Evolutionary conservation across 2,329 filamentous ascomycete genomes (phyloP).

Genomic region (Trichophyton rubrum): DNA sequence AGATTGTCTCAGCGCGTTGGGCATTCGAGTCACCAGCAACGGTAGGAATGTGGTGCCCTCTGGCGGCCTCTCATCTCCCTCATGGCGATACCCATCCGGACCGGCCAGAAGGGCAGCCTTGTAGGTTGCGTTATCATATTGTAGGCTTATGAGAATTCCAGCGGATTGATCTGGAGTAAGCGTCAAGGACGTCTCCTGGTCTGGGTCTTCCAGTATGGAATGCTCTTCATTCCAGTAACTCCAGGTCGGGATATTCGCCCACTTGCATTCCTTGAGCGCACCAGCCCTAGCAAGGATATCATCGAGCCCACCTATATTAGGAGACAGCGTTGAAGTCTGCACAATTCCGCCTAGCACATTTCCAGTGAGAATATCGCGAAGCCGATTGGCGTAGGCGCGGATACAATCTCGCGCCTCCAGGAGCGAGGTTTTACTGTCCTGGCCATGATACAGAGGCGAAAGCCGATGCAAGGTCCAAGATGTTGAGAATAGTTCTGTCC

Average conservation of each 20-base stretch:
- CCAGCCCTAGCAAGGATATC: conserved; percentile 35
- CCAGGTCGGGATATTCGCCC: conserved; percentile 28
- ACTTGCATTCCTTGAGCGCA: conserved; percentile 36
- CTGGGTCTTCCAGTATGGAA: conserved; percentile 15
- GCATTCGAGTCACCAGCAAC: conserved; percentile 40
- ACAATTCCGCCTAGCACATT: conserved; percentile 35
- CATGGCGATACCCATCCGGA: conserved; percentile 10
- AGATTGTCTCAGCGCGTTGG: conserved; percentile 36
- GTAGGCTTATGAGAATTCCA: conserved; percentile 38
- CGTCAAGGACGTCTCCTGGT: conserved; percentile 18
- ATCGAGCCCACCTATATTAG: conserved; percentile 17
- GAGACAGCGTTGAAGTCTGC: neutral
- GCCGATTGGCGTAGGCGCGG: conserved; percentile 35
- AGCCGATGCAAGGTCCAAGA: conserved; percentile 43
- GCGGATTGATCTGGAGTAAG: conserved; percentile 21
- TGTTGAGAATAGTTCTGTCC: conserved; percentile 34
- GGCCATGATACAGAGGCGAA: conserved; percentile 41
- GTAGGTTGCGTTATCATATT: conserved; percentile 39
- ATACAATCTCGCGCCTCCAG: conserved; percentile 26
- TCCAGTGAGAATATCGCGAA: conserved; percentile 39
- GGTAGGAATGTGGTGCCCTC: conserved; percentile 37
- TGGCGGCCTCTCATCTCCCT: neutral
- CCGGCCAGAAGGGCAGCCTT: conserved; percentile 39
- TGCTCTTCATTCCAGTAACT: conserved; percentile 20
- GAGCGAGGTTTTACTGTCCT: conserved; percentile 22